These are phyloP conservation scores for Cladobotryum mycophilum DNA, from an alignment of 2,329 filamentous ascomycete genomes.

Conservation along the genomic window DNA sequence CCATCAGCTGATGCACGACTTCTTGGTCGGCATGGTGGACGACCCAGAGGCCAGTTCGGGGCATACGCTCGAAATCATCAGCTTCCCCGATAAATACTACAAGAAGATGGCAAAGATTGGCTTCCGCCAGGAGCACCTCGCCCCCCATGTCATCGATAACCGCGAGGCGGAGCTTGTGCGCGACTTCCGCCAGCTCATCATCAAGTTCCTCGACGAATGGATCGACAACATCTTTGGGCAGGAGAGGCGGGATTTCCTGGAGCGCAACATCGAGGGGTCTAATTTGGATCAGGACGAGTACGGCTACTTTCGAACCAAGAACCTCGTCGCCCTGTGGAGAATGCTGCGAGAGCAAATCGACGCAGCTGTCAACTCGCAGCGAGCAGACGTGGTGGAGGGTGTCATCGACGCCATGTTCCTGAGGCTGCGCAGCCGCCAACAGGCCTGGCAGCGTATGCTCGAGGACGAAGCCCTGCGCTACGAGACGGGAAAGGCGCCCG, in stretches of 20 bases:
- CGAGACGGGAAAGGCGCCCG: conserved; percentile 47
- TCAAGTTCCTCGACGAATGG: conserved; percentile 94
- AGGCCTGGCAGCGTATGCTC: conserved; percentile 79
- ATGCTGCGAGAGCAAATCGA: conserved; percentile 93
- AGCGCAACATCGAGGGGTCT: conserved; percentile 64
- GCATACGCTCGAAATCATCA: conserved; percentile 84
- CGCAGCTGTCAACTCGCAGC: conserved; percentile 76
- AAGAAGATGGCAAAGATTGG: conserved; percentile 90
- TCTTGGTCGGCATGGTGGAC: conserved; percentile 74
- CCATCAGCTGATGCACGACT: conserved; percentile 92
- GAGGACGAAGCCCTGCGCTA: conserved; percentile 78
- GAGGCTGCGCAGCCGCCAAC: conserved; percentile 74
- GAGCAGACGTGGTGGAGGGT: conserved; percentile 86
- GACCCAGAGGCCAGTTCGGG: conserved; percentile 78
- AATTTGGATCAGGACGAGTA: conserved; percentile 84
- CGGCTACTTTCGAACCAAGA: conserved; percentile 86
- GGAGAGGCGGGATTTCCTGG: conserved; percentile 74
- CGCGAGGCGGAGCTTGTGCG: conserved; percentile 84
- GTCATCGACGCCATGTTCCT: conserved; percentile 95
- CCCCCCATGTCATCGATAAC: conserved; percentile 83
- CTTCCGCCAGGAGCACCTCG: conserved; percentile 67
- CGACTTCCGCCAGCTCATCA: conserved; percentile 91
- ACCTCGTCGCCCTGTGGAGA: conserved; percentile 89
- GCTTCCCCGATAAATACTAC: conserved; percentile 95
- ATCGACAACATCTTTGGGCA: conserved; percentile 85